Percentiles rank a stretch among this genome's conserved stretches.
Conservation (phyloP, 2,329 filamentous ascomycete species). For the Aspergillus cejpii region DNA sequence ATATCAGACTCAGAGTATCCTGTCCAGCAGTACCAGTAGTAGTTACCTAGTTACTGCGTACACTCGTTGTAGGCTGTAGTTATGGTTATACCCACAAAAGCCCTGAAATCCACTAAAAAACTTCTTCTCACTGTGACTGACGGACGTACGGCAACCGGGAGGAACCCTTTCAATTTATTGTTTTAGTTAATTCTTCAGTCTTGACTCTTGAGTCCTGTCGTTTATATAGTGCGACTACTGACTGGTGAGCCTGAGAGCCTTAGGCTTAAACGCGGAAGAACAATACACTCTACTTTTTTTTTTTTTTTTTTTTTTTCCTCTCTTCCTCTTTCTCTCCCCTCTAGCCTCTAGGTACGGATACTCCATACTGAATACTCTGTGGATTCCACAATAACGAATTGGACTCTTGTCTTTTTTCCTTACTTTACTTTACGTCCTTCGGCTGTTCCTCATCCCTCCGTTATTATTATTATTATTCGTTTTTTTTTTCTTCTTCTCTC, state of each 20-base stretch:
- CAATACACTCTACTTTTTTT: slow-evolving; percentile 11
- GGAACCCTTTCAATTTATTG: slow-evolving; percentile 5
- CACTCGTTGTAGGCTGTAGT: background rate
- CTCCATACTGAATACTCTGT: slow-evolving; percentile 1
- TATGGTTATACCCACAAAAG: slow-evolving; percentile 24
- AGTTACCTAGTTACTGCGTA: background rate
- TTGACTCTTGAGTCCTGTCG: too few species aligned
- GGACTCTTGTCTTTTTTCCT: background rate
- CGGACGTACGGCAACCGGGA: slow-evolving; percentile 18
- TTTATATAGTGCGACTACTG: too few species aligned
- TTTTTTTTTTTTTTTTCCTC: slow-evolving; percentile 12
- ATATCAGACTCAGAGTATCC: too few species aligned
- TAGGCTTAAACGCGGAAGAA: slow-evolving; percentile 14
- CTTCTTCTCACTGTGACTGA: slow-evolving; percentile 2
- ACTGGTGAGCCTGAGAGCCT: slow-evolving; percentile 7
- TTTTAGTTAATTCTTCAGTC: too few species aligned
- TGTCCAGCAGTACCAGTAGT: background rate
- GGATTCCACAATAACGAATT: slow-evolving; percentile 14
- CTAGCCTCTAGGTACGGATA: slow-evolving; percentile 4
- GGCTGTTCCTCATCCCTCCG: slow-evolving; percentile 16
- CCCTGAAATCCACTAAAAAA: slow-evolving; percentile 20
- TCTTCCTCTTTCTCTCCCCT: slow-evolving; percentile 1
- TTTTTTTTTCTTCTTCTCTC: slow-evolving; percentile 10
- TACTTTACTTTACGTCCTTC: slow-evolving; percentile 9
- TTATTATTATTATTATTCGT: slow-evolving; percentile 16